Evolutionary conservation across 2,329 filamentous ascomycete species (phyloP), one percentile per base, ranked within the genome.

Genomic region (Fusarium sacchari): DNA sequence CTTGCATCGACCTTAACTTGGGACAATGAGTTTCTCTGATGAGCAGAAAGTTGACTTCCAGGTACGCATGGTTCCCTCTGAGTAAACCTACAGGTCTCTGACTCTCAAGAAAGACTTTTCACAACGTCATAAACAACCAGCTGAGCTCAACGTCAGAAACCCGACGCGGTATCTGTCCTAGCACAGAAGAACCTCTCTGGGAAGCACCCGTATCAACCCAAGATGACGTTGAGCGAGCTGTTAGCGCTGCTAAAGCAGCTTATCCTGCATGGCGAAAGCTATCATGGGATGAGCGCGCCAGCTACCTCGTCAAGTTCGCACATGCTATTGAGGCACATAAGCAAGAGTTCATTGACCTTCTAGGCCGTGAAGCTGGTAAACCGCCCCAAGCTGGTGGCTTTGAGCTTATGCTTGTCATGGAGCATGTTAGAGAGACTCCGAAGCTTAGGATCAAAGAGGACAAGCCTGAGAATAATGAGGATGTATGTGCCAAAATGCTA

Each of bases 121-220:
- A 50, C 22, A 32, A 90, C 86, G 70, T 79, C 28, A 77, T 80
- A 52, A 76, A 79, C 46, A 75, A 75, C 39, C 57, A 80, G 42
- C 60, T 76, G 13, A 67, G 44, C 13, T 18, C 67, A 5, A 78
- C 78, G 4, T 22, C 66, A 0, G 57, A 63, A 24, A 80, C 73
- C 0, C 67, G 76, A 1, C 73, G 60, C 63, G 60, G 71, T 0
- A 79, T 56, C 76, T 80, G 79, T 73, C 82, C 75, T 42, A 80
- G 71, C 61, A 83, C 65, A 1, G 78, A 81, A 9, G 73, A 81
- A 28, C 75, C 79, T 11, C 76, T 84, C 2, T 79, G 74, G 70
- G 78, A 79, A 13, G 72, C 73, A 12, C 80, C 80, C 13, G 70
- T 81, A 5, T 74, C 80, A 1, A 74, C 75, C 0, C 61, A 69